Conservation (phyloP, 129 eudicot genomes). For the Ambrosia artemisiifolia region DNA sequence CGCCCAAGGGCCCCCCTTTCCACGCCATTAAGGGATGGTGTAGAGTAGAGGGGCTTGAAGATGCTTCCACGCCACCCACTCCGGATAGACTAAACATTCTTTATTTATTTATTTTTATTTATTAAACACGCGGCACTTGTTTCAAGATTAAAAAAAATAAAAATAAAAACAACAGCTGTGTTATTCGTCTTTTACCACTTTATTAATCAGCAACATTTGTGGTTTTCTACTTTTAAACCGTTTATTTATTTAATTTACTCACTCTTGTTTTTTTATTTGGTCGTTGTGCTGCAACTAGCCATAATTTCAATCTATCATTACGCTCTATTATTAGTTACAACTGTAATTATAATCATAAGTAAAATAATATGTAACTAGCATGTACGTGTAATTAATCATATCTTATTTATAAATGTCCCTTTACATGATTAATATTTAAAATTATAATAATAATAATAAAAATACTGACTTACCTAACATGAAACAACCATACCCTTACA, state of each 20-base stretch:
- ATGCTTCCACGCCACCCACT: too few relatives aligned
- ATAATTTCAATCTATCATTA: neutral
- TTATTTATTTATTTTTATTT: neutral
- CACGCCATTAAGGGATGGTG: too few relatives aligned
- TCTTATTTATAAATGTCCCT: neutral
- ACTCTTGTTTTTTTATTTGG: neutral
- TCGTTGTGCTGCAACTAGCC: neutral
- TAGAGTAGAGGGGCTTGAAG: too few relatives aligned
- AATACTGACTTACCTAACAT: neutral
- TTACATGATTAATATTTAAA: neutral
- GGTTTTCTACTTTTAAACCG: neutral
- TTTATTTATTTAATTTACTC: neutral
- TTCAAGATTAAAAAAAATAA: neutral
- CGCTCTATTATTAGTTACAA: neutral
- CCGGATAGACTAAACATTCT: too few relatives aligned
- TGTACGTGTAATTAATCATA: neutral
- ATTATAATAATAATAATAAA: neutral
- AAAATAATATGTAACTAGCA: neutral
- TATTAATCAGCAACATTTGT: neutral
- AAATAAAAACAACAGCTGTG: neutral
- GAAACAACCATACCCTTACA: neutral
- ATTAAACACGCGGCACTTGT: neutral
- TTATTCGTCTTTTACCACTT: neutral
- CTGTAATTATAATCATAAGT: neutral
- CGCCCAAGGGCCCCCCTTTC: too few relatives aligned